Evolutionary conservation across 2,329 filamentous ascomycete species (phyloP).

Genomic region (Colletotrichum plurivorum): DNA sequence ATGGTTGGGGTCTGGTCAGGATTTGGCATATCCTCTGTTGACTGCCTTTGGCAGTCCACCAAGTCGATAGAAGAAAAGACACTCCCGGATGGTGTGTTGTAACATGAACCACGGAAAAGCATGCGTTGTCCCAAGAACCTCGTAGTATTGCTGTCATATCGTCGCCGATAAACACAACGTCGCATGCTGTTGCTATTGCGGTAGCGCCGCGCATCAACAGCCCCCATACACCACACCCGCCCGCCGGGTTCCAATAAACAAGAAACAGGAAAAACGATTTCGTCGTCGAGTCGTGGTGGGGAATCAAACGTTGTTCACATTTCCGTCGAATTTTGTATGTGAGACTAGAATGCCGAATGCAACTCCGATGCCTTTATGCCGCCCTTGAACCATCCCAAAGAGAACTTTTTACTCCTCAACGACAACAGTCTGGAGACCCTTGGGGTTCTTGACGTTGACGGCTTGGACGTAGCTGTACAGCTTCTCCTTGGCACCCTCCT

Average conservation of each 20-base stretch:
- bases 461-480: conserved; percentile 99
- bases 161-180: conserved; percentile 12
- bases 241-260: conserved; percentile 25
- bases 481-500: conserved; percentile 99
- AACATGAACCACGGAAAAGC: conserved; percentile 24
- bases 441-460: conserved; percentile 99
- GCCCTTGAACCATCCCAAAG: conserved; percentile 58
- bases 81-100: conserved; percentile 26
- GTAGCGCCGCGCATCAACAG: conserved; percentile 26
- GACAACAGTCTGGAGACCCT: conserved; percentile 94
- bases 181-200: conserved; percentile 4
- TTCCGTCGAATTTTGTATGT: conserved; percentile 42
- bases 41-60: conserved; percentile 33
- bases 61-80: conserved; percentile 30
- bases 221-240: conserved; percentile 14
- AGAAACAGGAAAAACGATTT: conserved; percentile 18
- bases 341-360: conserved; percentile 59
- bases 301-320: conserved; percentile 44
- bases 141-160: conserved; percentile 23
- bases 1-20: conserved; percentile 32
- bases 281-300: conserved; percentile 41
- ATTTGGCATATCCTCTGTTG: conserved; percentile 32
- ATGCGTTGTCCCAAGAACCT: conserved; percentile 27
- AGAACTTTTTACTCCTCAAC: conserved; percentile 77
- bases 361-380: conserved; percentile 62